Percentiles rank a stretch among this genome's conserved stretches.
Conservation (phyloP, 2,329 filamentous ascomycete genomes). For the Fusarium foetens region DNA sequence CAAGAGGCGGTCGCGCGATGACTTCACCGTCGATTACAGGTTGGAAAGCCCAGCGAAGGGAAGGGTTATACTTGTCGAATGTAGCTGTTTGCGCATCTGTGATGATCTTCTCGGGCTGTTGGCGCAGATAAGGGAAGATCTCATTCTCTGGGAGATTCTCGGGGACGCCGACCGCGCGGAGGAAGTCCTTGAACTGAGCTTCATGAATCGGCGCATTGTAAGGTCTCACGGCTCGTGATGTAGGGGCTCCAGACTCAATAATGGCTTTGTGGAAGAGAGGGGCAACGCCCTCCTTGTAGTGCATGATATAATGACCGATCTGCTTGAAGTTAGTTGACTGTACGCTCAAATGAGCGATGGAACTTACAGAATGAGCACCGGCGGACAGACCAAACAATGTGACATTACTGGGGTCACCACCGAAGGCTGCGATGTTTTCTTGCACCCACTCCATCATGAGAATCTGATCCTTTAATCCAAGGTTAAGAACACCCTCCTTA, state of each 20-base stretch:
- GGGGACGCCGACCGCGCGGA: conserved; percentile 25
- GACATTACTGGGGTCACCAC: conserved; percentile 62
- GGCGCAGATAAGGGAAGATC: conserved; percentile 62
- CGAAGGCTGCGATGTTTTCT: conserved; percentile 64
- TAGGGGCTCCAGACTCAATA: conserved; percentile 65
- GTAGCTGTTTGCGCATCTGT: conserved; percentile 54
- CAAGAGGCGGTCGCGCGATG: conserved; percentile 67
- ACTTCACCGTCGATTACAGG: conserved; percentile 70
- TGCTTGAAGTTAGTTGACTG: conserved; percentile 42
- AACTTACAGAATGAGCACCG: conserved; percentile 60
- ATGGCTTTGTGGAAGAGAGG: conserved; percentile 63
- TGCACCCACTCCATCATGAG: conserved; percentile 63
- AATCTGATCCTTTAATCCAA: conserved; percentile 64
- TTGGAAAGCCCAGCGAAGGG: conserved; percentile 72
- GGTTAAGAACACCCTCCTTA: conserved; percentile 63
- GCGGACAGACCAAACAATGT: conserved; percentile 52
- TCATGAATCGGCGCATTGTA: conserved; percentile 69
- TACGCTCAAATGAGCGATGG: accelerated
- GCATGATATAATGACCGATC: conserved; percentile 75
- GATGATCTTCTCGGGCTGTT: conserved; percentile 44
- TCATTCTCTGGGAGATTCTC: conserved; percentile 15
- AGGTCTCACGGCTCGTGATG: conserved; percentile 63
- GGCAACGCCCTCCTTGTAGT: conserved; percentile 53
- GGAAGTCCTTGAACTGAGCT: conserved; percentile 58
- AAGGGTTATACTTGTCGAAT: conserved; percentile 57